phyloP scores from a whole-genome alignment of 352 stramenopile species.

The Lagenidium sp. region DNA sequence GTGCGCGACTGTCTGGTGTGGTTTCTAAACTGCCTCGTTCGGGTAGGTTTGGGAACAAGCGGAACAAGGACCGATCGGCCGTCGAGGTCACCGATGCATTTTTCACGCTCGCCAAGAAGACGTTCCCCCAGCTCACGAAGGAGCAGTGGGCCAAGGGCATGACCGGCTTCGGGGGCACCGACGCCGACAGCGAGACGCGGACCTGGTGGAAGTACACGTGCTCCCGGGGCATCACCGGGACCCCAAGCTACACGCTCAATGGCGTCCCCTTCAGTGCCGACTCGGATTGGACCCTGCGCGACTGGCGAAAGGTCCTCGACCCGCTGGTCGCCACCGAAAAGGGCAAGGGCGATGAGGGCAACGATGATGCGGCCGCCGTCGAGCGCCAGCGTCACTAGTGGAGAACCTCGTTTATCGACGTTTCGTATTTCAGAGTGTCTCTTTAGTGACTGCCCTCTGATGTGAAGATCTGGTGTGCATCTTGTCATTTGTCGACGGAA shows the following conservation, averaged over 20 bases:
- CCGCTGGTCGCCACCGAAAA: conserved; percentile 20
- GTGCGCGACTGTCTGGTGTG: background rate
- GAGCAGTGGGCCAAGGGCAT: conserved; percentile 20
- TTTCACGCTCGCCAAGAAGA: conserved; percentile 18
- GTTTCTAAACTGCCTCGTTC: too few relatives aligned
- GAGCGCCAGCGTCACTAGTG: too few relatives aligned
- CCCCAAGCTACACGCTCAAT: conserved; percentile 26
- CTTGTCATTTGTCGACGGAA: too few relatives aligned
- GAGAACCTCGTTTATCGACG: too few relatives aligned
- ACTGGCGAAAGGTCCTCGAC: conserved; percentile 25
- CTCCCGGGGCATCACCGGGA: conserved; percentile 24
- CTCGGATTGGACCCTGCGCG: conserved; percentile 20
- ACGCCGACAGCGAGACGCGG: conserved; percentile 15
- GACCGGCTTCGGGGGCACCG: conserved; percentile 22
- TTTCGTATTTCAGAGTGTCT: too few relatives aligned
- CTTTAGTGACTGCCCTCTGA: too few relatives aligned
- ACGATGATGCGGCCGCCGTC: too few relatives aligned
- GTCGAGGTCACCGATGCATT: conserved; percentile 22
- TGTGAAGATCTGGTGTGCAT: too few relatives aligned
- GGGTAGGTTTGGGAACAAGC: conserved; percentile 23
- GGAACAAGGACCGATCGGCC: conserved; percentile 19
- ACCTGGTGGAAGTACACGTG: conserved; percentile 29
- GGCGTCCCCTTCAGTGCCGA: conserved; percentile 22
- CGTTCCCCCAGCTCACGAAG: conserved; percentile 19
- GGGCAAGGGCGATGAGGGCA: background rate